Base-by-base conservation (phyloP, 495 filamentous ascomycete species). In the Penicillium canariense region DNA sequence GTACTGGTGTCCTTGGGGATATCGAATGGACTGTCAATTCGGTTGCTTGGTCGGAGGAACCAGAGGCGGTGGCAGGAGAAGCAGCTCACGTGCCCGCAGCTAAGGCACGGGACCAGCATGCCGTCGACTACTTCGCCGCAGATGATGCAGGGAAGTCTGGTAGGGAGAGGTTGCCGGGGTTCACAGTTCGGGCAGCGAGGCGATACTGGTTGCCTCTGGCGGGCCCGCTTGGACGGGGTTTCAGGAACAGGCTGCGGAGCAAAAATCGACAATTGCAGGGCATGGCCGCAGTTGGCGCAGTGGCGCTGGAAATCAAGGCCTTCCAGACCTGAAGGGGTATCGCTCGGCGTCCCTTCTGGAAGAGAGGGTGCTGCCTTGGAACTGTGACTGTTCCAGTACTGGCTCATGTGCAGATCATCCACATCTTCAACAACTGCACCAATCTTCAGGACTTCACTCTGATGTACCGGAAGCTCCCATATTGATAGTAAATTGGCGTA, bases 371-470 rank as follows among this genome's bases (percentile, higher is more conserved):
- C 38, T 15, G 53, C 56, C 27, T 58, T 51, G n/a, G 67, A 62
- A 40, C 56, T 60, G 23, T 53, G 58, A 31, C 58, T 52, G 26
- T 59, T 60, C 61, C 65, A 60, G 38, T 62, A 67, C 5, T 65
- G 61, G 26, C 57, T 62, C 15, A 51, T 34, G 38, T 50, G 51
- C 44, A 44, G 28, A 15, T 64, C 62, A 4, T 50, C 38, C 36
- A 52, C 50, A 10, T 65, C 53, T 10, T 48, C 32, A 17, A 57
- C 31, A n/a, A 60, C 50, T 1, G 63, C 60, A 11, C 73, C 73
- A 67, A 92, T 93, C 61, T 95, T 95, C 50, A 96, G 74, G 18
- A 97, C 82, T 69, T 96, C 90, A 6, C 90, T 81, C 15, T 87
- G 79, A 27, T 86, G 79, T 4, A 89, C 76, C 0, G 87, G 86